Conservation (phyloP, 495 filamentous ascomycete species). For the Neurospora sp. region DNA sequence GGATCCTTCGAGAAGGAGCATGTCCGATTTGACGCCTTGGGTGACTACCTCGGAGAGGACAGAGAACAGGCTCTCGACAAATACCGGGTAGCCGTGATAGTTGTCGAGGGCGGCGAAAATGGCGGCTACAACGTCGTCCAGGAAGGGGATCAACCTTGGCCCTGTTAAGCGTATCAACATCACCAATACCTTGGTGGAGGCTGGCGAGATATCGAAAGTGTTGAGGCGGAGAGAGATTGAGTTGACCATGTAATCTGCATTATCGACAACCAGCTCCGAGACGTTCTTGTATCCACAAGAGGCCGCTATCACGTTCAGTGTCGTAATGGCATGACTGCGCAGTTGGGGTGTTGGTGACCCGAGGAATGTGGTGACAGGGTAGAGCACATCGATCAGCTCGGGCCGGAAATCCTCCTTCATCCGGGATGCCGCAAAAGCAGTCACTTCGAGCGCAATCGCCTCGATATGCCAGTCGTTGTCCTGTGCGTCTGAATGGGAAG, state of each 20-base stretch:
- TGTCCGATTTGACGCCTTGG: slow-evolving; percentile 59
- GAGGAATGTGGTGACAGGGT: slow-evolving; percentile 78
- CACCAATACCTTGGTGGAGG: slow-evolving; percentile 77
- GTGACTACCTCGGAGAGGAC: slow-evolving; percentile 73
- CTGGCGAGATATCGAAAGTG: slow-evolving; percentile 80
- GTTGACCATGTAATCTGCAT: slow-evolving; percentile 95
- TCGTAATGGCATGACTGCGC: slow-evolving; percentile 72
- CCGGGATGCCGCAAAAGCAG: slow-evolving; percentile 61
- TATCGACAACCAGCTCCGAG: slow-evolving; percentile 74
- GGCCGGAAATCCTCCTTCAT: slow-evolving; percentile 59
- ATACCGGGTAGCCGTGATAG: slow-evolving; percentile 83
- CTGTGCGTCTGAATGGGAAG: slow-evolving; percentile 35
- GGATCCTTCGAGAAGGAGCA: slow-evolving; percentile 35
- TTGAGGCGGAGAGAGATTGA: slow-evolving; percentile 82
- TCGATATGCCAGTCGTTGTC: slow-evolving; percentile 56
- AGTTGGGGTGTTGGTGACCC: slow-evolving; percentile 59
- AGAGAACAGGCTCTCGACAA: slow-evolving; percentile 77
- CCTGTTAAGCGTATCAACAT: slow-evolving; percentile 94
- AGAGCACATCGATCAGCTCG: slow-evolving; percentile 85
- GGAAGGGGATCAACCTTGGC: slow-evolving; percentile 67
- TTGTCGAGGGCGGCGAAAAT: slow-evolving; percentile 86
- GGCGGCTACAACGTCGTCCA: slow-evolving; percentile 82
- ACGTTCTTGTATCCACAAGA: slow-evolving; percentile 67
- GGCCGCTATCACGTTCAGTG: slow-evolving; percentile 65
- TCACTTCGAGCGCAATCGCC: slow-evolving; percentile 63